Percentiles rank a stretch among this genome's conserved stretches.
These are phyloP conservation scores for Eucalyptus marginata DNA, from an alignment of 345 rosid genomes.

Conservation along the genomic window DNA sequence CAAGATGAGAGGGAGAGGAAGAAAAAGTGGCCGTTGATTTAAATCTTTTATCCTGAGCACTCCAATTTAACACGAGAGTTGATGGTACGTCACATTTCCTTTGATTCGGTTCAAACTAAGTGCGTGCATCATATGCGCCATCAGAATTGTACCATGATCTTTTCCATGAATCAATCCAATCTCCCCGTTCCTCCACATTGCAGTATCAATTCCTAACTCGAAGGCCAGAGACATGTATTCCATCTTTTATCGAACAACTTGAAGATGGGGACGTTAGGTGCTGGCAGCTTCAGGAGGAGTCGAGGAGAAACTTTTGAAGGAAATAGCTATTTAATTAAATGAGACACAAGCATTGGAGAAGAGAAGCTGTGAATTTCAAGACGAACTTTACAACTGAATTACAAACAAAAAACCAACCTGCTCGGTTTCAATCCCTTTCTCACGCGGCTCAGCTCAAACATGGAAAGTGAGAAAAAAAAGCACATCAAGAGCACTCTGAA, in stretches of 20 bases:
- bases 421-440: neutral
- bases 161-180: neutral
- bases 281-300: no score
- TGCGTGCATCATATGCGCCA: neutral
- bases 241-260: no score
- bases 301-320: no score
- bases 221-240: no score
- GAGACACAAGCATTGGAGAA: no score
- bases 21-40: neutral
- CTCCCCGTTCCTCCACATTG: neutral
- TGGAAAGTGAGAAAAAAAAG: neutral
- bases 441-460: neutral
- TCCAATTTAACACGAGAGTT: neutral
- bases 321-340: neutral
- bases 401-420: neutral
- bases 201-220: neutral
- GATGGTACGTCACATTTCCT: neutral
- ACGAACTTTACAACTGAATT: neutral
- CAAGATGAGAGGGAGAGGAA: neutral
- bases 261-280: neutral
- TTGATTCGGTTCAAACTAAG: neutral
- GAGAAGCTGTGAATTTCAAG: neutral
- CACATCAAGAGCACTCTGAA: neutral
- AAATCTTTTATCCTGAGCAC: neutral
- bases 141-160: neutral